These are phyloP conservation scores for Microstroma glucosiphilum DNA, from an alignment of 1,284 basidiomycete genomes.

Conservation along the genomic window DNA sequence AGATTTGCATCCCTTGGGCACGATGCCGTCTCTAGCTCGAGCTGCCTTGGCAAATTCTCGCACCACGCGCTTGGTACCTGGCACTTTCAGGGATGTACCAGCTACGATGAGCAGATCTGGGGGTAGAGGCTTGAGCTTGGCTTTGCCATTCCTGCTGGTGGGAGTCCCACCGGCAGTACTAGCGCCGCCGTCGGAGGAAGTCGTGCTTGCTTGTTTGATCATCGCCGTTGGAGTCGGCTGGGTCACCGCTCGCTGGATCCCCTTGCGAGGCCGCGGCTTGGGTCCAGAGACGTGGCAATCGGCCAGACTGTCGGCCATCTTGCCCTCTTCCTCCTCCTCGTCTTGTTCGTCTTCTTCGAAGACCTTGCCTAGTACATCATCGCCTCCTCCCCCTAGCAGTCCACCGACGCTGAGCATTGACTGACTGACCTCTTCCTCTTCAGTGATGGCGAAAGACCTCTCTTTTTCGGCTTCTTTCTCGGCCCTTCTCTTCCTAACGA, in stretches of 20 bases:
- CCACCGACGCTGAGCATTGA: constrained; percentile 2
- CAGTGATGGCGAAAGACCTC: constrained; percentile 17
- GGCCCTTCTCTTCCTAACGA: constrained; percentile 18
- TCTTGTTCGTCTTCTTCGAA: constrained; percentile 7
- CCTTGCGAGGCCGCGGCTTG: background rate
- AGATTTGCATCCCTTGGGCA: background rate
- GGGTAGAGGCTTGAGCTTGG: constrained; percentile 50
- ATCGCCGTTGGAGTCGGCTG: background rate
- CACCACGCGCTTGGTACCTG: constrained; percentile 84
- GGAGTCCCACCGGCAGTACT: background rate
- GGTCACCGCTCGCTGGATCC: constrained; percentile 3
- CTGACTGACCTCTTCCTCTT: background rate
- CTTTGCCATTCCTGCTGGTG: background rate
- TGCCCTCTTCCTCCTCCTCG: constrained; percentile 13
- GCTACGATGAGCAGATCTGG: constrained; percentile 91
- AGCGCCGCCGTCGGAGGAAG: background rate
- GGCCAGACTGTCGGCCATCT: background rate
- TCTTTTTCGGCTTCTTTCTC: constrained; percentile 16
- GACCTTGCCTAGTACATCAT: constrained; percentile 9
- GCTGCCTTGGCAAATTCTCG: constrained; percentile 84
- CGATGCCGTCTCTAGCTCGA: constrained; percentile 54
- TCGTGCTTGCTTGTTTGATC: background rate
- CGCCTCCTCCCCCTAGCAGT: background rate
- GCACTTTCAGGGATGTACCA: constrained; percentile 91
- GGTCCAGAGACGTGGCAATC: background rate